phyloP scores from a whole-genome alignment of 2,329 filamentous ascomycete genomes.

The Camillea tinctor region DNA sequence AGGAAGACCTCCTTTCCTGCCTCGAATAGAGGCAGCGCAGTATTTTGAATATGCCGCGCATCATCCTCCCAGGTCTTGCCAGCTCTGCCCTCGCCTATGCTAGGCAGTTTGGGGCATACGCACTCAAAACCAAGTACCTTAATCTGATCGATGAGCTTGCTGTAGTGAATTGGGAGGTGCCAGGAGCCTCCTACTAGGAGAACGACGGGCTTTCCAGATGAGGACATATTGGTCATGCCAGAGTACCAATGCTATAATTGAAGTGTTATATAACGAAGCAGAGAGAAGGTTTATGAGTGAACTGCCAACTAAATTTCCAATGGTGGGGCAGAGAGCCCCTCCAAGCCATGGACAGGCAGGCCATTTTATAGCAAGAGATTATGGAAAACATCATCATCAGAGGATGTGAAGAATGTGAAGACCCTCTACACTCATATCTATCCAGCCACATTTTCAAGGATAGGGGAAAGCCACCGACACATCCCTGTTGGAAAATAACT shows the following conservation, averaged over 20 bases:
- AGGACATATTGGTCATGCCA: not conserved
- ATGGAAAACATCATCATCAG: no score
- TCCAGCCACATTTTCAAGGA: not conserved
- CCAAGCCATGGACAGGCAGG: not conserved
- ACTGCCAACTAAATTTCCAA: not conserved
- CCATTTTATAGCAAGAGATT: not conserved
- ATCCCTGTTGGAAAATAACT: not conserved
- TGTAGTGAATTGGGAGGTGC: not conserved
- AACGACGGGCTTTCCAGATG: not conserved
- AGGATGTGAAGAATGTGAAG: no score
- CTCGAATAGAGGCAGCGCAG: constrained; percentile 8
- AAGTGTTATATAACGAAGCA: not conserved
- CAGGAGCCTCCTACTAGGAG: not conserved
- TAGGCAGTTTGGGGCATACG: not conserved
- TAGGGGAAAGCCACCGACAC: not conserved
- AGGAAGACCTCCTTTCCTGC: constrained; percentile 18
- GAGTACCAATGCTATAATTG: not conserved
- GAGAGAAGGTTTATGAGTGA: not conserved
- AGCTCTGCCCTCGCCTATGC: not conserved
- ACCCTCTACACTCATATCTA: no score
- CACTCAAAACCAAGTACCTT: not conserved
- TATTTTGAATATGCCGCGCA: constrained; percentile 5
- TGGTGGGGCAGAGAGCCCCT: not conserved
- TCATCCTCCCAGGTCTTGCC: constrained; percentile 12
- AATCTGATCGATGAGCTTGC: not conserved